A percentile compares a stretch with the other conserved stretches of the same genome.
phyloP scores from a whole-genome alignment of 495 filamentous ascomycete genomes.

The Parachaetomium inaequale region DNA sequence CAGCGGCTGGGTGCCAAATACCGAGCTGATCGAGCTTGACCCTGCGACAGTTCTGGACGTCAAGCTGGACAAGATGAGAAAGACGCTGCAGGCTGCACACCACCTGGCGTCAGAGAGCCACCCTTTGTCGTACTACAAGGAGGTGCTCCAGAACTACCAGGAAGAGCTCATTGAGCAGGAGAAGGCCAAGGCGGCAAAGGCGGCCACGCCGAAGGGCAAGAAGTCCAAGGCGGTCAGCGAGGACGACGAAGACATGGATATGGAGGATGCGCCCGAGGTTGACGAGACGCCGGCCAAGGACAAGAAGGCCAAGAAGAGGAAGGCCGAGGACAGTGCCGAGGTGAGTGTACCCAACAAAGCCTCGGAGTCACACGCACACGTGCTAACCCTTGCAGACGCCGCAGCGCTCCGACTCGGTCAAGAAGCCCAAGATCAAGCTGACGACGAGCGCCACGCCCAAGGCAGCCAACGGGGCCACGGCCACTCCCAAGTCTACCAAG shows the following conservation, averaged over 20 bases:
- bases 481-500: conserved; percentile 49
- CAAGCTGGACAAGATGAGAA: conserved; percentile 67
- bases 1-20: conserved; percentile 84
- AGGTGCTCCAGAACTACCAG: conserved; percentile 62
- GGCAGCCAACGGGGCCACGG: conserved; percentile 46
- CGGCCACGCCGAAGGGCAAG: conserved; percentile 62
- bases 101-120: conserved; percentile 67
- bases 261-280: conserved; percentile 61
- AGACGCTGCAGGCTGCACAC: conserved; percentile 69
- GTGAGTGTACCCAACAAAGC: conserved; percentile 41
- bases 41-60: conserved; percentile 60
- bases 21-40: conserved; percentile 69
- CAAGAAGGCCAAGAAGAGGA: conserved; percentile 67
- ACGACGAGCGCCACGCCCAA: conserved; percentile 52
- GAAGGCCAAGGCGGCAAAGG: conserved; percentile 59
- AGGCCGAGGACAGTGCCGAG: conserved; percentile 64
- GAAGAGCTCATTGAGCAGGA: conserved; percentile 57
- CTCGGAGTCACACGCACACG: conserved; percentile 12
- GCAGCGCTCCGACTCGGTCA: conserved; percentile 63
- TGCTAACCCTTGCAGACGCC: conserved; percentile 43
- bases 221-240: conserved; percentile 46
- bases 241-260: conserved; percentile 69
- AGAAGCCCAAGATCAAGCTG: conserved; percentile 64
- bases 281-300: conserved; percentile 47
- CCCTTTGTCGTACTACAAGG: conserved; percentile 72